phyloP scores from a whole-genome alignment of 495 filamentous ascomycete species.

The Penicillium malachiteum region DNA sequence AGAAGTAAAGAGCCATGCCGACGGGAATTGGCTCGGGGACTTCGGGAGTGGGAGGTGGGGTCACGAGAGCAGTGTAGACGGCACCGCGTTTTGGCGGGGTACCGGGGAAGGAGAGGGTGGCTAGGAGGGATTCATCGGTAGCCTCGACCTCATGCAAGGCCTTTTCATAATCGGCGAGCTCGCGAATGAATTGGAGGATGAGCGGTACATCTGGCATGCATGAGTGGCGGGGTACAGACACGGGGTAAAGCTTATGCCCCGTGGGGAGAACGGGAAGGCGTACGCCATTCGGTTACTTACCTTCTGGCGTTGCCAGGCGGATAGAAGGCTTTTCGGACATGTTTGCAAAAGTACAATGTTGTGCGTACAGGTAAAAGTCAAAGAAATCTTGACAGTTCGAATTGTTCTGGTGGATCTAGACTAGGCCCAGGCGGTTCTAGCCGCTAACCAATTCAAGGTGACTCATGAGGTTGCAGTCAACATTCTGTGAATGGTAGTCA shows the following conservation, averaged over 20 bases:
- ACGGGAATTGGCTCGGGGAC: constrained; percentile 39
- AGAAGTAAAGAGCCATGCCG: constrained; percentile 67
- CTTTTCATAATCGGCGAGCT: constrained; percentile 84
- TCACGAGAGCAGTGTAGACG: constrained; percentile 45
- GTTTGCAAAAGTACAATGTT: not conserved
- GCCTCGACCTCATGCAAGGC: constrained; percentile 70
- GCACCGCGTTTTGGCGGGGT: constrained; percentile 38
- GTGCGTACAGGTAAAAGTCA: not conserved
- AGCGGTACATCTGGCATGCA: constrained; percentile 68
- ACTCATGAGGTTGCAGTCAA: no score
- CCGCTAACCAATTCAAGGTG: no score
- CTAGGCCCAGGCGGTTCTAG: no score
- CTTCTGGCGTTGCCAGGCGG: constrained; percentile 49
- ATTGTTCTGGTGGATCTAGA: no score
- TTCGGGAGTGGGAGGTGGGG: constrained; percentile 28
- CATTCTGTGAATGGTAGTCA: no score
- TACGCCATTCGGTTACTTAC: constrained; percentile 18
- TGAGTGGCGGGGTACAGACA: constrained; percentile 9
- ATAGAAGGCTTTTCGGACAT: constrained; percentile 44
- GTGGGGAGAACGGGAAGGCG: no score
- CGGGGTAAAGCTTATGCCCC: no score
- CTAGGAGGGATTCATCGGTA: constrained; percentile 67
- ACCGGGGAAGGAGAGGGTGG: constrained; percentile 74
- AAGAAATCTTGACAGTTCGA: not conserved
- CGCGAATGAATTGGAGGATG: constrained; percentile 81